phyloP scores from a whole-genome alignment of 2,329 filamentous ascomycete genomes.

The Pseudopithomyces chartarum region DNA sequence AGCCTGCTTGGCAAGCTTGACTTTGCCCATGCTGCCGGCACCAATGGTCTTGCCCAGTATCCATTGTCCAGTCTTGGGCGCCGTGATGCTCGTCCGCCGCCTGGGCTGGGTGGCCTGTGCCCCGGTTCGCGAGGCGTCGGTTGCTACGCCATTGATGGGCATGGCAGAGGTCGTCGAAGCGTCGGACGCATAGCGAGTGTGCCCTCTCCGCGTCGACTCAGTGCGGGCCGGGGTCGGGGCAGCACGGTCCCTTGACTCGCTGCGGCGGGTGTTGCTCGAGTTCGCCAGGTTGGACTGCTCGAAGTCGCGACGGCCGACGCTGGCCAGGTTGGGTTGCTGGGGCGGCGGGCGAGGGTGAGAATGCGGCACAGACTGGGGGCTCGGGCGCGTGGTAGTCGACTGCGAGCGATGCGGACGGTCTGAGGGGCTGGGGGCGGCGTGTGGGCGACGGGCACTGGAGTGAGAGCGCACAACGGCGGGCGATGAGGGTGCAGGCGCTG shows the following conservation, averaged over 20 bases:
- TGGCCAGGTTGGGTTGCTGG: conserved; percentile 54
- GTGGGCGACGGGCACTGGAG: conserved; percentile 35
- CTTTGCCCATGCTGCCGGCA: conserved; percentile 98
- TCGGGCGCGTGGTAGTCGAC: conserved; percentile 40
- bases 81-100: conserved; percentile 81
- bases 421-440: conserved; percentile 23
- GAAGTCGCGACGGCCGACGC: conserved; percentile 70
- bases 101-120: conserved; percentile 30
- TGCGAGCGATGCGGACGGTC: conserved; percentile 45
- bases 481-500: conserved; percentile 46
- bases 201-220: conserved; percentile 58
- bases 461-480: conserved; percentile 48
- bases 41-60: conserved; percentile 95
- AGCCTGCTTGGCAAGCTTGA: conserved; percentile 90
- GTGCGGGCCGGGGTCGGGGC: conserved; percentile 54
- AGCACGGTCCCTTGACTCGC: conserved; percentile 66
- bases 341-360: conserved; percentile 27
- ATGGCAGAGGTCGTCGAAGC: conserved; percentile 43
- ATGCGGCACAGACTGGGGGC: conserved; percentile 42
- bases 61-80: conserved; percentile 85
- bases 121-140: conserved; percentile 33
- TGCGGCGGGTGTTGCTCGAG: conserved; percentile 61
- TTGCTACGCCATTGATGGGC: conserved; percentile 44
- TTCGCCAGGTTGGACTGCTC: conserved; percentile 72
- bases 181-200: conserved; percentile 54